Percentiles rank a stretch among this genome's conserved stretches.
Conservation (phyloP, 306 rosid species). For the Quercus glauca region DNA sequence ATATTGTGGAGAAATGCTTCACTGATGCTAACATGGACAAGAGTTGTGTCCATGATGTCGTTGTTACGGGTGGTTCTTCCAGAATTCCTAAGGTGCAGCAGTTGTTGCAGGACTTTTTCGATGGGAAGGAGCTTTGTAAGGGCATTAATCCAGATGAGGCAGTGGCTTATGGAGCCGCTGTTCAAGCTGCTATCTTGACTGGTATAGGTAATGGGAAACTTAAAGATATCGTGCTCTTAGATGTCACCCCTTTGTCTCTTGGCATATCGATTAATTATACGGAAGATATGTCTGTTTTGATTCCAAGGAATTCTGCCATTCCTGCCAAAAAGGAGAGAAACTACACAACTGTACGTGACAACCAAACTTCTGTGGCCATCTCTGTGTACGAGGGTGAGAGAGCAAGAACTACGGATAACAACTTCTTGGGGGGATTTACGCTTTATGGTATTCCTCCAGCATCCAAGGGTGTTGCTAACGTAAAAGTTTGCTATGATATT, state of each 20-base stretch:
- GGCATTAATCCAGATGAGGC: no score
- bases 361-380: background rate
- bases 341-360: background rate
- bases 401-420: background rate
- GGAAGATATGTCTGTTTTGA: background rate
- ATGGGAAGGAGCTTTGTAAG: no score
- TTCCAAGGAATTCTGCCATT: background rate
- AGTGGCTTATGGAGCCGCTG: no score
- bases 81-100: no score
- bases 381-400: slow-evolving; percentile 22
- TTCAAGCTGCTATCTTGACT: no score
- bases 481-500: background rate
- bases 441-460: slow-evolving; percentile 19
- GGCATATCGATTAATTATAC: background rate
- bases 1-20: no score
- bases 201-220: no score
- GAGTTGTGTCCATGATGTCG: no score
- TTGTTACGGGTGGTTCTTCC: no score
- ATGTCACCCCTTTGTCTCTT: no score
- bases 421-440: slow-evolving; percentile 5
- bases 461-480: background rate
- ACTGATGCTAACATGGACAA: no score
- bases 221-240: rapidly evolving
- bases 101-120: no score
- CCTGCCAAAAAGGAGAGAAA: background rate